A percentile compares a stretch with the other conserved stretches of the same genome.
Evolutionary conservation across 768 basidiomycete species (phyloP).

Genomic region (Kwoniella sp.): DNA sequence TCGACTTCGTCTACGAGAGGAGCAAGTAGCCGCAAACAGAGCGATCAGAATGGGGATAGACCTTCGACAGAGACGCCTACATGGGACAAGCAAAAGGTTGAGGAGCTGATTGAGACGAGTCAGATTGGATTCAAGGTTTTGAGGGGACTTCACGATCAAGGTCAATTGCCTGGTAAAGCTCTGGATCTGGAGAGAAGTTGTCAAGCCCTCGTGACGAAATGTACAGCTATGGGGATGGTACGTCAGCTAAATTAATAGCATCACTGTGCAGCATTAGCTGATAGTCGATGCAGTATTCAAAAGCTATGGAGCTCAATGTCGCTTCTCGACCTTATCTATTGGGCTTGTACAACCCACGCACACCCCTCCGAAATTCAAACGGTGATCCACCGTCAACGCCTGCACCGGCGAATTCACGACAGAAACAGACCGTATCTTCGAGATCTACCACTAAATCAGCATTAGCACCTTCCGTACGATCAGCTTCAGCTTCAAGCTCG

Average conservation of each 20-base stretch:
- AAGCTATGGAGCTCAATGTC: conserved; percentile 26
- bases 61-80: background rate
- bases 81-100: conserved; percentile 34
- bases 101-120: conserved; percentile 11
- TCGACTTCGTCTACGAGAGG: too few relatives aligned
- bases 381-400: background rate
- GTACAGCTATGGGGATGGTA: conserved; percentile 39
- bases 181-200: conserved; percentile 39
- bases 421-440: background rate
- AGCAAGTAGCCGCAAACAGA: too few relatives aligned
- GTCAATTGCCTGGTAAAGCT: conserved; percentile 25
- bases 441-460: background rate
- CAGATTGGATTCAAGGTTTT: conserved; percentile 27
- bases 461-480: background rate
- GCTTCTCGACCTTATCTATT: conserved; percentile 21
- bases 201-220: conserved; percentile 26
- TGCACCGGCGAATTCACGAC: background rate
- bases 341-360: conserved; percentile 15
- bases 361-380: background rate
- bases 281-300: conserved; percentile 23
- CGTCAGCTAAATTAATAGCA: conserved; percentile 7
- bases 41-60: background rate
- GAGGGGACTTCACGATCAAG: conserved; percentile 25
- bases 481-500: background rate
- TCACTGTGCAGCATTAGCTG: conserved; percentile 1